Evolutionary conservation across 192 early-diverging fungal species (phyloP).

Genomic region (Rhizophagus clarus): DNA sequence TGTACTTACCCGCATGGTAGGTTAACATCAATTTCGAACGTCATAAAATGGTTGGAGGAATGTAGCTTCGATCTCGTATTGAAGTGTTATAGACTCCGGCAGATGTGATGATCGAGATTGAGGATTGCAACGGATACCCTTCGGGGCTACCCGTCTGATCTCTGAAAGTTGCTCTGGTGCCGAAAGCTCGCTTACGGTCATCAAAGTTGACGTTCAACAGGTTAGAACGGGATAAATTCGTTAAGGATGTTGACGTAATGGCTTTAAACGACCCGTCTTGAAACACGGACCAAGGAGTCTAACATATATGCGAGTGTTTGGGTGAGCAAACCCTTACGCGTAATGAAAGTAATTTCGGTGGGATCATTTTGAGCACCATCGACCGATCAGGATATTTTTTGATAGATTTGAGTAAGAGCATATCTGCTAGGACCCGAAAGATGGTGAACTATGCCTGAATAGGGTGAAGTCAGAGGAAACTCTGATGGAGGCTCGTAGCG

Average conservation of each 20-base stretch:
- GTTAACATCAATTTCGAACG: too few species aligned
- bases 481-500: too few species aligned
- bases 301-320: constrained; percentile 78
- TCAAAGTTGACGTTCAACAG: constrained; percentile 16
- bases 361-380: constrained; percentile 51
- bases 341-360: constrained; percentile 52
- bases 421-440: too few species aligned
- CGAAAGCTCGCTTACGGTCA: neutral
- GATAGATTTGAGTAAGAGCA: too few species aligned
- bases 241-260: constrained; percentile 66
- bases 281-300: constrained; percentile 85
- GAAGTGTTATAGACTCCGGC: too few species aligned
- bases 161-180: neutral
- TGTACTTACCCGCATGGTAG: too few species aligned
- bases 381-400: constrained; percentile 54
- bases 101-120: too few species aligned
- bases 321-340: constrained; percentile 60
- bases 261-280: too few species aligned
- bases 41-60: too few species aligned
- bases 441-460: too few species aligned
- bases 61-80: too few species aligned
- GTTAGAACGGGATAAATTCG: constrained; percentile 33
- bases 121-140: constrained; percentile 35
- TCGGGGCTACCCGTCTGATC: constrained; percentile 34
- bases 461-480: too few species aligned